Evolutionary conservation across 805 yeast species (phyloP).

Genomic region (Spathaspora arborariae): DNA sequence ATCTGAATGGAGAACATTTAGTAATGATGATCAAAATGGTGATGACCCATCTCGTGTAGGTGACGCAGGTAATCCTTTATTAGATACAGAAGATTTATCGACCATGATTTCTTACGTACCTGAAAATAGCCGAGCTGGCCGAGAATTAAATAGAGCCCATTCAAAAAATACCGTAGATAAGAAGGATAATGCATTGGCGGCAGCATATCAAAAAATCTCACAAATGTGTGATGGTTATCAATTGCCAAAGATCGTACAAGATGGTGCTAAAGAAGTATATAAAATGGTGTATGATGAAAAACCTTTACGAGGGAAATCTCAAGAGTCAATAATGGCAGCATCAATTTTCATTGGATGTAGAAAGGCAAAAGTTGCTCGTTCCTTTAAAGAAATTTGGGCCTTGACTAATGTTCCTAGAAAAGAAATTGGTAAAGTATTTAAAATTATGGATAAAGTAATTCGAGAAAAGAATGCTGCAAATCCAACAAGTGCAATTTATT

Average conservation of each 20-base stretch:
- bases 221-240: slow-evolving; percentile 97
- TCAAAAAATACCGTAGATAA: slow-evolving; percentile 79
- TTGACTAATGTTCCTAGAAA: slow-evolving; percentile 89
- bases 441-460: slow-evolving; percentile 63
- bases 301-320: slow-evolving; percentile 82
- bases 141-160: slow-evolving; percentile 89
- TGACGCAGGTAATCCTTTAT: slow-evolving; percentile 88
- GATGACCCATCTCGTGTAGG: slow-evolving; percentile 99
- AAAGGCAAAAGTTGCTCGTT: slow-evolving; percentile 88
- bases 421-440: slow-evolving; percentile 90
- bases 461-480: slow-evolving; percentile 54
- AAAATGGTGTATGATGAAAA: slow-evolving; percentile 86
- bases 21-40: slow-evolving; percentile 96
- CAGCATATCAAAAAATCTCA: slow-evolving; percentile 86
- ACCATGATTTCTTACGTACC: slow-evolving; percentile 88
- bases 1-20: slow-evolving; percentile 98
- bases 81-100: slow-evolving; percentile 87
- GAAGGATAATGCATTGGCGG: slow-evolving; percentile 80
- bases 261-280: slow-evolving; percentile 95
- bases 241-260: slow-evolving; percentile 91
- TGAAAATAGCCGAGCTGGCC: slow-evolving; percentile 80
- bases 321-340: slow-evolving; percentile 94
- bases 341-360: slow-evolving; percentile 93
- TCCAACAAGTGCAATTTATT: slow-evolving; percentile 32
- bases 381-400: slow-evolving; percentile 94